Evolutionary conservation across 1,284 basidiomycete genomes (phyloP).

Genomic region (Ustilago shanxiensis): DNA sequence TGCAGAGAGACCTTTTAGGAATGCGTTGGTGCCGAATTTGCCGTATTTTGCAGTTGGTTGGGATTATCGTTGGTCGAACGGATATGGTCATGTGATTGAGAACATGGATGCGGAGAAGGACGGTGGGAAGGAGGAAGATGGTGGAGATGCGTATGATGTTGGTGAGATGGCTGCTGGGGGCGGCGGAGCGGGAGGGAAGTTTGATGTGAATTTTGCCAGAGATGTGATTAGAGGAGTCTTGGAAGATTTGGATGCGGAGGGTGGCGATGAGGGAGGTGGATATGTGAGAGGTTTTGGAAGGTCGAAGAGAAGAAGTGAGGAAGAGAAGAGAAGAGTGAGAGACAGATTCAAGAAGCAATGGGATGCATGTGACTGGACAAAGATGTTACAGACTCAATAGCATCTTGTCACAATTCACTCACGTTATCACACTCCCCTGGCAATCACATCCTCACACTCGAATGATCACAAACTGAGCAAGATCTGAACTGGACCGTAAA

Average conservation of each 20-base stretch:
- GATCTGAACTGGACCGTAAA: neutral
- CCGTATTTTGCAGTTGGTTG: constrained; percentile 99
- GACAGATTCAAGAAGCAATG: constrained; percentile 76
- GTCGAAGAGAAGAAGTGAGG: constrained; percentile 72
- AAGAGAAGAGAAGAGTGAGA: constrained; percentile 77
- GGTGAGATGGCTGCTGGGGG: constrained; percentile 33
- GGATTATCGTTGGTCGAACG: constrained; percentile 83
- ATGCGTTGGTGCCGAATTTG: constrained; percentile 85
- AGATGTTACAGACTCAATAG: constrained; percentile 35
- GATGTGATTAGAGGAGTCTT: constrained; percentile 94
- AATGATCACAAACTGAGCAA: neutral
- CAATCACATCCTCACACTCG: neutral
- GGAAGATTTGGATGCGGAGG: constrained; percentile 85
- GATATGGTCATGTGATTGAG: constrained; percentile 81
- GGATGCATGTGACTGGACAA: constrained; percentile 71
- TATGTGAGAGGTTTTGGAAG: constrained; percentile 72
- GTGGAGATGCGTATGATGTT: constrained; percentile 74
- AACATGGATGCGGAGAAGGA: constrained; percentile 72
- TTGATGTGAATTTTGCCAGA: constrained; percentile 77
- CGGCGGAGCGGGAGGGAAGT: constrained; percentile 26
- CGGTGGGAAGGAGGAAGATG: constrained; percentile 64
- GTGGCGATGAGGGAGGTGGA: constrained; percentile 1
- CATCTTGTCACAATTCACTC: neutral
- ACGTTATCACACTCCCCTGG: neutral
- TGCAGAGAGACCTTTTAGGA: constrained; percentile 50